These are phyloP conservation scores for Benincasa hispida DNA, from an alignment of 306 rosid species.

Conservation along the genomic window DNA sequence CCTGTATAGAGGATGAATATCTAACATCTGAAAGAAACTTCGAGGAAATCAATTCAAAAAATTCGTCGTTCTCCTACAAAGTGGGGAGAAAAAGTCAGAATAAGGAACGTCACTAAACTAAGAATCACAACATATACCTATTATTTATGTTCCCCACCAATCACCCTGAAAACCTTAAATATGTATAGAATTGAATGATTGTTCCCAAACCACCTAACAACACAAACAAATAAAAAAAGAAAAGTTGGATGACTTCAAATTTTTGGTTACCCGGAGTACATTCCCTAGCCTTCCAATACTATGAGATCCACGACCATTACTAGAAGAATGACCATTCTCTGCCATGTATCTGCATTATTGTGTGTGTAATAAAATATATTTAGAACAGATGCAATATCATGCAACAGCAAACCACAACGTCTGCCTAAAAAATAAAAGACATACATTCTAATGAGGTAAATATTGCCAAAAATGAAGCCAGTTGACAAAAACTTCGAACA, in stretches of 20 bases:
- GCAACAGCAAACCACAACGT: not conserved
- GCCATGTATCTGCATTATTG: slow-evolving; percentile 68
- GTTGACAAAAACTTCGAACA: not conserved
- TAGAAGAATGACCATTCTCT: slow-evolving; percentile 59
- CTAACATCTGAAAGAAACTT: slow-evolving; percentile 63
- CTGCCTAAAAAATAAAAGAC: not conserved
- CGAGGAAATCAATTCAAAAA: slow-evolving; percentile 79
- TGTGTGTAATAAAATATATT: not conserved
- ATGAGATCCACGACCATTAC: slow-evolving; percentile 72
- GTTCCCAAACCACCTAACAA: not conserved
- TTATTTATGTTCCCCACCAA: not conserved
- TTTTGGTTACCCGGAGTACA: slow-evolving; percentile 52
- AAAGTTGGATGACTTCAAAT: not conserved
- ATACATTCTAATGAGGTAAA: not conserved
- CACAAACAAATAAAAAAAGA: not conserved
- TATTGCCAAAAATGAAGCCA: not conserved
- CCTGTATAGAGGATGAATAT: slow-evolving; percentile 51
- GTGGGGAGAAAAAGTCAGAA: not conserved
- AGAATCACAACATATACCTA: not conserved
- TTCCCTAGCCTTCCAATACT: slow-evolving; percentile 71
- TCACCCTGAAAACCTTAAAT: not conserved
- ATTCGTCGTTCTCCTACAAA: slow-evolving; percentile 75
- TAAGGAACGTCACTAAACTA: not conserved
- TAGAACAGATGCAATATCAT: not conserved
- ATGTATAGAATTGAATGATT: not conserved